phyloP scores from a whole-genome alignment of 2,329 filamentous ascomycete genomes.

The Phialemoniopsis sp. region DNA sequence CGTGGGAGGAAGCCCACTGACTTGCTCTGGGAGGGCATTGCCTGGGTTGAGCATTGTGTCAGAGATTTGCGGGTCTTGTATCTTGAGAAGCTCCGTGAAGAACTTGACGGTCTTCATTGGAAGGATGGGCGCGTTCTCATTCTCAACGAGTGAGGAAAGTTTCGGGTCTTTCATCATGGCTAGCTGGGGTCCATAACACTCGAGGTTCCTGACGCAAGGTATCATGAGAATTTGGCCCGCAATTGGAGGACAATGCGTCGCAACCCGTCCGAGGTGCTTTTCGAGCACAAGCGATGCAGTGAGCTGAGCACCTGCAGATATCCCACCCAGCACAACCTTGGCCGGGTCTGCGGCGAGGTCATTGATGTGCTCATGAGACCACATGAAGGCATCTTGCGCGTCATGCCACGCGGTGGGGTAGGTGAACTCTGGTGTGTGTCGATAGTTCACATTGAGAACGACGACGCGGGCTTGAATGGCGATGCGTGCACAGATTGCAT shows the following conservation, averaged over 20 bases:
- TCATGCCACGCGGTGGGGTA: constrained; percentile 53
- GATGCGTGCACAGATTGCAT: constrained; percentile 44
- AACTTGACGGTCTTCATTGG: constrained; percentile 28
- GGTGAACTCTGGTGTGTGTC: constrained; percentile 49
- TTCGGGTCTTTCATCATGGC: constrained; percentile 27
- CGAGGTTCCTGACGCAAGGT: constrained; percentile 32
- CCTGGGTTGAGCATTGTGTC: constrained; percentile 36
- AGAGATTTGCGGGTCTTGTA: constrained; percentile 14
- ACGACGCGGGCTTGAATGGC: constrained; percentile 34
- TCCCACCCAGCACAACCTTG: constrained; percentile 34
- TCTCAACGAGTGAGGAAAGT: constrained; percentile 38
- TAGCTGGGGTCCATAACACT: constrained; percentile 22
- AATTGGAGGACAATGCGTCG: constrained; percentile 20
- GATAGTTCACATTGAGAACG: constrained; percentile 53
- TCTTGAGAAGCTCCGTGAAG: constrained; percentile 21
- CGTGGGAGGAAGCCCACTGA: constrained; percentile 36
- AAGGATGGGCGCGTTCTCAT: constrained; percentile 44
- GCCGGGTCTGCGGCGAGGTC: constrained; percentile 28
- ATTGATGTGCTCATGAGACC: constrained; percentile 41
- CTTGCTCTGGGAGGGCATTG: constrained; percentile 20
- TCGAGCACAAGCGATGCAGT: constrained; percentile 30
- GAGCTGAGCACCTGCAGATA: constrained; percentile 35
- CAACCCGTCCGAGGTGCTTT: constrained; percentile 24
- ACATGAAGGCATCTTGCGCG: constrained; percentile 47
- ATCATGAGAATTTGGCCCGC: constrained; percentile 49